Percentiles rank a stretch among this genome's conserved stretches.
Conservation (phyloP, 495 filamentous ascomycete genomes). For the Aspergillus taichungensis region DNA sequence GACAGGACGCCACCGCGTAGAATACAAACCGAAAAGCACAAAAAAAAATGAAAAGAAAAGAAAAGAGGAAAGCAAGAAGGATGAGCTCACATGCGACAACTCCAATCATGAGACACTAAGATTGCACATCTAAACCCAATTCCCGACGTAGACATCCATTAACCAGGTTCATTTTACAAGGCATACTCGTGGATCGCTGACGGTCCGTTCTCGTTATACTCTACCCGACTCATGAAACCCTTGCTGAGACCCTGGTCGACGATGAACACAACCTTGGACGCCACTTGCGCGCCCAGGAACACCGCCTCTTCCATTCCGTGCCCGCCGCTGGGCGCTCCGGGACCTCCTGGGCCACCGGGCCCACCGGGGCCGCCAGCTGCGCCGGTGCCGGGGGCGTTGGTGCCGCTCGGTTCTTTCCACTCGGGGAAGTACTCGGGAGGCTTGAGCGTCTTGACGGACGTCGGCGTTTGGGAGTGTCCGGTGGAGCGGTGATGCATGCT, state of each 20-base stretch:
- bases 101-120: too few species aligned
- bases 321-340: constrained; percentile 16
- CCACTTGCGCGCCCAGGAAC: constrained; percentile 75
- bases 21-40: constrained; percentile 14
- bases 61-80: constrained; percentile 2
- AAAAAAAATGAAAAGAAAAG: constrained; percentile 3
- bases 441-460: constrained; percentile 66
- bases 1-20: constrained; percentile 14
- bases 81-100: not conserved
- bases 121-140: not conserved
- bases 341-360: constrained; percentile 11
- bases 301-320: constrained; percentile 57
- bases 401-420: constrained; percentile 71
- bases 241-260: constrained; percentile 62
- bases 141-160: not conserved
- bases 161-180: constrained; percentile 16
- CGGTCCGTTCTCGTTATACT: constrained; percentile 74
- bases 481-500: constrained; percentile 50
- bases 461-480: constrained; percentile 81
- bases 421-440: constrained; percentile 86
- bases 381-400: constrained; percentile 29
- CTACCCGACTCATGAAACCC: constrained; percentile 61
- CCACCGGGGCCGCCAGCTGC: constrained; percentile 10
- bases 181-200: constrained; percentile 53
- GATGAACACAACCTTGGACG: constrained; percentile 65